Base-by-base conservation (phyloP, 2,329 filamentous ascomycete genomes). In the Alternaria burnsii region DNA sequence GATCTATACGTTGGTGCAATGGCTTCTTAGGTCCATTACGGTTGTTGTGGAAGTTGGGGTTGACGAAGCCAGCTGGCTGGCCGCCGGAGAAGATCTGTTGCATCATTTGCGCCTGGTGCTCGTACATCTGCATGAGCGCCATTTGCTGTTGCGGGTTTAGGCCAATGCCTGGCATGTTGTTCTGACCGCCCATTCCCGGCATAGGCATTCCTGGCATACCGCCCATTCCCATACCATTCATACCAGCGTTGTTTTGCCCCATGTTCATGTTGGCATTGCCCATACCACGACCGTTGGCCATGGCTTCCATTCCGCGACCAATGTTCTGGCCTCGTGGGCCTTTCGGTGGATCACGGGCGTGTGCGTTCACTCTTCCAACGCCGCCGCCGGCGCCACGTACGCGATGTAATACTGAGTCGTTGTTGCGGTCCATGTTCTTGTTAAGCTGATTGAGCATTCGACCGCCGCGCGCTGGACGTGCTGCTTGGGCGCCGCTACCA, bases 401-500 rank as follows among this genome's bases (percentile, higher is more conserved):
- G 55, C 92, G 90, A 78, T 96, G 94, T 60, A 97, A 85, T 40
- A 88, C 86, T n/a, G 86, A 85, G 69, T 97, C 93, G 68, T 84
- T 83, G 36, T 85, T 84, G 63, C 94, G 89, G 71, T 96, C 92
- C 87, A 97, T 89, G 14, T 89, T 88, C 72, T 92, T 92, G 75
- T 90, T 89, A 75, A 96, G 87, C 69, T 97, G 93, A 51, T 93
- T 92, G 58, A 97, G 84, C 84, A 97, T 89, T 63, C 92, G 88
- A 77, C 93, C 93, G 42, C 70, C 67, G 68, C 92, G 88, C 60
- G 71, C 79, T 55, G 75, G 80, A 55, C 55, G 71, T 22, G 57
- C 58, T 62, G 66, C 58, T 54, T 69, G 66, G 18, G 65, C 55
- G 28, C 72, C 74, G 70, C 82, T 87, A 53, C 87, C 87, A 76